A percentile compares a stretch with the other conserved stretches of the same genome.
Evolutionary conservation across 805 yeast species (phyloP).

Genomic region (Saccharomycopsis sp.): DNA sequence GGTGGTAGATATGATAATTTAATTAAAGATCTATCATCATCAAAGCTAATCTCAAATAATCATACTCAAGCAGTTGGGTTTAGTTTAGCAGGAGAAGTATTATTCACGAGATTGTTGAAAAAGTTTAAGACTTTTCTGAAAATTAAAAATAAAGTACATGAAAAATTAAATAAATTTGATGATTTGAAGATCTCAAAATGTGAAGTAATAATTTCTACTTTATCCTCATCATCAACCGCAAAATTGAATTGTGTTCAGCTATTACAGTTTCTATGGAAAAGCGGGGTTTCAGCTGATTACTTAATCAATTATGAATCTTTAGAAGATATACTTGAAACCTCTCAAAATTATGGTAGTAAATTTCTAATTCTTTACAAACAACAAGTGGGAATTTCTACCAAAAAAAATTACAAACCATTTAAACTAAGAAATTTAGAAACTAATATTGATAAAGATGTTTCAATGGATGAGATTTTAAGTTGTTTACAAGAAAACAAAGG

Average conservation of each 20-base stretch:
- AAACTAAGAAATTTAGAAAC: conserved; percentile 55
- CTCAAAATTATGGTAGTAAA: conserved; percentile 46
- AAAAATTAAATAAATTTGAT: conserved; percentile 20
- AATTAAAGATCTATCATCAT: conserved; percentile 46
- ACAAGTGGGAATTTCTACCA: conserved; percentile 28
- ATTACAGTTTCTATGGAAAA: conserved; percentile 58
- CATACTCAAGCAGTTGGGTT: conserved; percentile 74
- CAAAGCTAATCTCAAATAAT: conserved; percentile 18
- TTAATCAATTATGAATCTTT: conserved; percentile 33
- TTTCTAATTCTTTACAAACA: conserved; percentile 77
- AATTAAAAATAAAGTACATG: conserved; percentile 23
- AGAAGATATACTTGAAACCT: conserved; percentile 72
- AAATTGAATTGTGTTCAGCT: conserved; percentile 45
- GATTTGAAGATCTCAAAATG: conserved; percentile 29
- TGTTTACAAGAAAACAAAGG: background rate
- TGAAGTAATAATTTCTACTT: conserved; percentile 70
- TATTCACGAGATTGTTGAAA: conserved; percentile 40
- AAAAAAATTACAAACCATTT: conserved; percentile 63
- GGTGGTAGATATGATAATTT: conserved; percentile 91
- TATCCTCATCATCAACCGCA: conserved; percentile 40
- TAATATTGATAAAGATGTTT: conserved; percentile 61
- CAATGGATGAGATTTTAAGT: conserved; percentile 45
- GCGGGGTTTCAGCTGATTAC: conserved; percentile 72
- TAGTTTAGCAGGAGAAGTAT: conserved; percentile 64
- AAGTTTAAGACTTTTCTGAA: conserved; percentile 29